A percentile compares a stretch with the other conserved stretches of the same genome.
Evolutionary conservation across 768 basidiomycete genomes (phyloP).

Genomic region (Hericium alpestre): DNA sequence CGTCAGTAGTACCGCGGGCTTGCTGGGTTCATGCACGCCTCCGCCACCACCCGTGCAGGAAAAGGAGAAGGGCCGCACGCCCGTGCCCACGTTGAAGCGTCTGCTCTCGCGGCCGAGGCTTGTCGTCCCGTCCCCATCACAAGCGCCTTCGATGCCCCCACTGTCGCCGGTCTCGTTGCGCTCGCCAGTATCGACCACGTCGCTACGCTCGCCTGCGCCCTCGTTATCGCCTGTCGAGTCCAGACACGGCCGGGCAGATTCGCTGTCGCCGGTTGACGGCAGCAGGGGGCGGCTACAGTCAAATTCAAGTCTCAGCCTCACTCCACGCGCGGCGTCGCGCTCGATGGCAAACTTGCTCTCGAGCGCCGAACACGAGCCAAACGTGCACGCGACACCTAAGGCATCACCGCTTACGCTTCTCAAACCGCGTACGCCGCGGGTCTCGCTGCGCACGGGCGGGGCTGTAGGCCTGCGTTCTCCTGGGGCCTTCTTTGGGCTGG

Average conservation of each 20-base stretch:
- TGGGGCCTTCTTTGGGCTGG: background rate
- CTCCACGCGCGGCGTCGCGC: background rate
- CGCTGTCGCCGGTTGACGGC: too few species aligned
- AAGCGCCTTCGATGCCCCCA: background rate
- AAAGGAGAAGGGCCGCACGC: background rate
- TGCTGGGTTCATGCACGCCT: background rate
- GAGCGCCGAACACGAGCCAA: background rate
- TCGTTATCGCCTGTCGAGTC: too few species aligned
- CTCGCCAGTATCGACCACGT: background rate
- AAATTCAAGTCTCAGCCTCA: too few species aligned
- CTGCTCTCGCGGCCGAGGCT: conserved; percentile 11
- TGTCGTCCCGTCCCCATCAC: background rate
- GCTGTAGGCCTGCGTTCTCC: background rate
- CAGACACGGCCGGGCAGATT: too few species aligned
- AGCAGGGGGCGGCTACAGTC: too few species aligned
- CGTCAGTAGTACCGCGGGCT: background rate
- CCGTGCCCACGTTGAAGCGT: conserved; percentile 9
- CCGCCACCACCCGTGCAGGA: background rate
- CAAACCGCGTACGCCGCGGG: background rate
- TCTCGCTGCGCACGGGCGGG: background rate
- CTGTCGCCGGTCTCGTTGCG: background rate
- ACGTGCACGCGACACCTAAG: background rate
- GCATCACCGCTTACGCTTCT: background rate
- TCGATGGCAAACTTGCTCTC: background rate
- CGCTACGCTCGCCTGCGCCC: background rate